A percentile compares a stretch with the other conserved stretches of the same genome.
Evolutionary conservation across 192 early-diverging fungal species (phyloP).

Genomic region (Coemansia aciculifera): DNA sequence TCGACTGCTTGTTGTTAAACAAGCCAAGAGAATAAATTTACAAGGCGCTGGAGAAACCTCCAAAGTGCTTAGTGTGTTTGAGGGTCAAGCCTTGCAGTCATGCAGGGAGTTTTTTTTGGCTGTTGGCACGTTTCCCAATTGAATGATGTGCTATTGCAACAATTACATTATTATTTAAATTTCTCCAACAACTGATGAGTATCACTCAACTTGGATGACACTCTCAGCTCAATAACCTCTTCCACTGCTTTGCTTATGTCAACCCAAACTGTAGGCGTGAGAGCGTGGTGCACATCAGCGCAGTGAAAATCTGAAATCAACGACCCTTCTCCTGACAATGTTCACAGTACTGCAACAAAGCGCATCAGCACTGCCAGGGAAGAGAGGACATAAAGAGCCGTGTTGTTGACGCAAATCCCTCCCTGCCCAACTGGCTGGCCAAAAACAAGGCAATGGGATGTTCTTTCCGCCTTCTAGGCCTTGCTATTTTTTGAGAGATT

Average conservation of each 20-base stretch:
- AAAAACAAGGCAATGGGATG: constrained; percentile 1
- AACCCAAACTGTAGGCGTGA: background rate
- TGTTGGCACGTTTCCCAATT: background rate
- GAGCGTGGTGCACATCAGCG: constrained; percentile 4
- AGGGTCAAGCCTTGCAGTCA: background rate
- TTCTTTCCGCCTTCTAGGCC: constrained; percentile 5
- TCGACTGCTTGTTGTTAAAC: background rate
- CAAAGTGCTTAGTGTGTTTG: background rate
- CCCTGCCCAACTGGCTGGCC: background rate
- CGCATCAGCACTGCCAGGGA: background rate
- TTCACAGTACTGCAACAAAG: background rate
- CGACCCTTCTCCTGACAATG: background rate
- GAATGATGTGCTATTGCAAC: background rate
- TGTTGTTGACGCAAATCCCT: background rate
- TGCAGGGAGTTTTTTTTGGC: background rate
- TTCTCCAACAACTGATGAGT: background rate
- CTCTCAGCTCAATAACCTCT: background rate
- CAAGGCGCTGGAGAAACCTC: background rate
- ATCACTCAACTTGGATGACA: background rate
- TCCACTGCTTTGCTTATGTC: background rate
- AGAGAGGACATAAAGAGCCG: background rate
- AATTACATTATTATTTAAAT: background rate
- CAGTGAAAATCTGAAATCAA: constrained; percentile 1
- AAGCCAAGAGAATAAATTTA: background rate
- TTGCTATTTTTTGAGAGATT: background rate